A percentile compares a stretch with the other conserved stretches of the same genome.
Conservation (phyloP, 768 basidiomycete species). For the Tulasnella sp. region DNA sequence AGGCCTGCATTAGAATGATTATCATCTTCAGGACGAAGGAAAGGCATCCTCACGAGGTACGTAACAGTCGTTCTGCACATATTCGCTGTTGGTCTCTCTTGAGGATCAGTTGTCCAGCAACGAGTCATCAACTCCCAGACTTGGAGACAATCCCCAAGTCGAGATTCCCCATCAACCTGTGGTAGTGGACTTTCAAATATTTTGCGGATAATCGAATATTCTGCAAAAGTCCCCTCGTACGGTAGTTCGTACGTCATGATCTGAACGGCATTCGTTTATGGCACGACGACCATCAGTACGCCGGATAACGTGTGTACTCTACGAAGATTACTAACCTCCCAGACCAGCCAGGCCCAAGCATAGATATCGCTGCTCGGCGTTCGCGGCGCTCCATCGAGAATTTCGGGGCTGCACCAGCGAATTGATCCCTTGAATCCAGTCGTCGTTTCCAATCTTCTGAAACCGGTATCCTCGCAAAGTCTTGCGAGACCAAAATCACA, state of each 20-base stretch:
- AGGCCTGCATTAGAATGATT: neutral
- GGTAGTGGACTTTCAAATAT: neutral
- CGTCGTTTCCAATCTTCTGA: neutral
- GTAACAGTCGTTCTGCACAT: neutral
- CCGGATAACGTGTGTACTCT: neutral
- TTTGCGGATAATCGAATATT: neutral
- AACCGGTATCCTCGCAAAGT: neutral
- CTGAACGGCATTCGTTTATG: neutral
- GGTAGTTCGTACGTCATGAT: neutral
- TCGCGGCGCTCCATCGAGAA: neutral
- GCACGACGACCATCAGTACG: neutral
- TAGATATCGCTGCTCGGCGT: neutral
- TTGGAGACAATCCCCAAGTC: neutral
- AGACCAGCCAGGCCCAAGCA: neutral
- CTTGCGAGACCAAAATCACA: neutral
- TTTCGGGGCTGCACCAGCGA: neutral
- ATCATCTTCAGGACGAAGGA: neutral
- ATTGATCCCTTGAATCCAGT: neutral
- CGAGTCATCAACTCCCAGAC: neutral
- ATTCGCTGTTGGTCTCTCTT: neutral
- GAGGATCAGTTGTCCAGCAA: neutral
- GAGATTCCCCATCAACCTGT: neutral
- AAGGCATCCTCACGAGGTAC: neutral
- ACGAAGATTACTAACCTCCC: neutral
- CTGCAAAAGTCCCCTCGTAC: neutral